phyloP scores from a whole-genome alignment of 1,284 basidiomycete genomes.

The Trametes versicolor region DNA sequence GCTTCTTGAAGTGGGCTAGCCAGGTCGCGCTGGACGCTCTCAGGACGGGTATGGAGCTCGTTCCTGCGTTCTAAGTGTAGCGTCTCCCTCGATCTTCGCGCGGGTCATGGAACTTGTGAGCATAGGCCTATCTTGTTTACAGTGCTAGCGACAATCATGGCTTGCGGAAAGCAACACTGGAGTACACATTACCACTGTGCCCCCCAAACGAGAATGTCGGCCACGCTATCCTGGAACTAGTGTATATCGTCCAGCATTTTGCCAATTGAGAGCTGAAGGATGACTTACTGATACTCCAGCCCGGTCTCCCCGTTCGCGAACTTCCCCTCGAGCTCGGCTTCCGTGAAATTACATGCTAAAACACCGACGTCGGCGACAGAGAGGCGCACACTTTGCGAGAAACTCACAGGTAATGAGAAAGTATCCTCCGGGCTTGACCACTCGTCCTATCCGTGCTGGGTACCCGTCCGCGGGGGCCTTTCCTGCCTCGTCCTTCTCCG shows the following conservation, averaged over 20 bases:
- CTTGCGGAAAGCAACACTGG: slow-evolving; percentile 80
- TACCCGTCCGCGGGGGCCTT: slow-evolving; percentile 68
- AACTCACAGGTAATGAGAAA: slow-evolving; percentile 87
- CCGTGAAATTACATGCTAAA: slow-evolving; percentile 89
- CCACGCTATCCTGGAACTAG: slow-evolving; percentile 76
- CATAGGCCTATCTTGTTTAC: neutral
- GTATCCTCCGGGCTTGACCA: slow-evolving; percentile 73
- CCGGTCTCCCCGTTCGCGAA: slow-evolving; percentile 64
- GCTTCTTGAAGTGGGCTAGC: slow-evolving; percentile 70
- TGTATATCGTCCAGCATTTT: neutral
- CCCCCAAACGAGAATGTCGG: slow-evolving; percentile 82
- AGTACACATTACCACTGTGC: slow-evolving; percentile 73
- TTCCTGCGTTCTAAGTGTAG: slow-evolving; percentile 43
- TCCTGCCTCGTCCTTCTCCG: slow-evolving; percentile 66
- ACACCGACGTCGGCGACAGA: neutral
- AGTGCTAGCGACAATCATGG: slow-evolving; percentile 5
- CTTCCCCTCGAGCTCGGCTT: slow-evolving; percentile 73
- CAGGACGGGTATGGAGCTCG: slow-evolving; percentile 64
- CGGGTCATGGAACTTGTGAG: neutral
- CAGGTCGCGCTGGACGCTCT: slow-evolving; percentile 75
- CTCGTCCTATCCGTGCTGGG: slow-evolving; percentile 62
- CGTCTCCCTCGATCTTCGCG: neutral
- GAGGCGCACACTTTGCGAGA: neutral
- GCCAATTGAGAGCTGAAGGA: neutral
- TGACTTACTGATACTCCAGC: slow-evolving; percentile 69